Conservation (phyloP, 805 yeast species). For the Ogataea pilisensis region DNA sequence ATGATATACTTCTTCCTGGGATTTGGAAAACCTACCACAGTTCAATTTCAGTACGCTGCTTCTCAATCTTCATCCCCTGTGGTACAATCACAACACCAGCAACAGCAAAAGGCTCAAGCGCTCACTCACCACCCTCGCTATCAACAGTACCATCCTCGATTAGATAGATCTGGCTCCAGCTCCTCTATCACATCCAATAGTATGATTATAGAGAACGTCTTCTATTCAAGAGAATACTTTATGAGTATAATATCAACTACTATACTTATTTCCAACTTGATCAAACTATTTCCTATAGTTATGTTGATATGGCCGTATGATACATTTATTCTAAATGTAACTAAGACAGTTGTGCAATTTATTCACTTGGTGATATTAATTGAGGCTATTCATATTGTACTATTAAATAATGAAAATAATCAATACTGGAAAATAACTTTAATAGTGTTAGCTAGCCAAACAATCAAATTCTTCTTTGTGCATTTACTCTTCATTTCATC, state of each 20-base stretch:
- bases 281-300: conserved; percentile 82
- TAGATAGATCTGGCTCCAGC: conserved; percentile 1
- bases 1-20: conserved; percentile 30
- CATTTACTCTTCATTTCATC: conserved; percentile 19
- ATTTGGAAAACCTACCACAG: conserved; percentile 26
- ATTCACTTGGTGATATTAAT: conserved; percentile 29
- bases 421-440: conserved; percentile 28
- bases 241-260: conserved; percentile 56
- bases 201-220: conserved; percentile 22
- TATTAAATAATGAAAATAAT: conserved; percentile 21
- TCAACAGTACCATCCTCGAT: conserved; percentile 4
- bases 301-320: conserved; percentile 98
- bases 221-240: conserved; percentile 31
- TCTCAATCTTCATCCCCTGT: conserved; percentile 2
- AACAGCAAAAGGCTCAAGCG: background rate
- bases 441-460: conserved; percentile 23
- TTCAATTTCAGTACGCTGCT: conserved; percentile 14
- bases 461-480: conserved; percentile 18
- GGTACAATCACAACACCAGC: background rate
- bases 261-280: conserved; percentile 68
- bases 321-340: conserved; percentile 48
- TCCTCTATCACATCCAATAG: conserved; percentile 4
- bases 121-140: conserved; percentile 1
- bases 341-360: conserved; percentile 29
- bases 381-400: conserved; percentile 31